Base-by-base conservation (phyloP, 2,329 filamentous ascomycete genomes). In the Fragosphaeria purpurea region DNA sequence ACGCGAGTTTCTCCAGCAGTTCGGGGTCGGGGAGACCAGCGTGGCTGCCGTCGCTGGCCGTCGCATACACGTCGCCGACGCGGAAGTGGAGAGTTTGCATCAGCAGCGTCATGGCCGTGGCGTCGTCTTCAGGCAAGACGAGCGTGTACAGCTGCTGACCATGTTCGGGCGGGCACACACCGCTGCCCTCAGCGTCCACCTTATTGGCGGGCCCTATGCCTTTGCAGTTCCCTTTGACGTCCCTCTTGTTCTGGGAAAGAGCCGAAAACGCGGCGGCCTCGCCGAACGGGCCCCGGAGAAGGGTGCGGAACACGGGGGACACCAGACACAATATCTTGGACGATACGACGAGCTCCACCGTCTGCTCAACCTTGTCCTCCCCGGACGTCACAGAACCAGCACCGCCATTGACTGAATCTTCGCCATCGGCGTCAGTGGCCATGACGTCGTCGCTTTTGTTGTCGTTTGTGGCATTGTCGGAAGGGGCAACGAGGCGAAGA, bases 61-160 rank as follows among this genome's bases (percentile, higher is more conserved):
- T 6, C 1, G 30, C 42, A 10, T 47, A 50, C 5, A 52, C 41
- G 13, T 50, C 46, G n/a, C 51, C 46, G 10, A 51, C 11, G 6
- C 50, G 50, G 45, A 54, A 52, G 50, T 58, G 56, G 2, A 55
- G 13, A 4, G 53, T 48, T 30, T 46, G 48, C 46, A 53, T 53
- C 31, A 58, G 50, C 32, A 56, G 50, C 40, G 13, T 30, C 42
- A 58, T 53, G 34, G 50, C 51, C 2, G 40, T 4, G 7, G 50
- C 51, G 38, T 56, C 49, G 43, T 56, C 56, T 12, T 58, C 53
- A 13, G 51, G 53, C 10, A 58, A 49, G 3, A 10, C 41, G 31
- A 58, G 46, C 13, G 33, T 11, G 9, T 33, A 45, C 6, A 5
- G 37, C 22, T 22, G 22, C 22, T 22, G 22, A 22, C 22, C 22